A percentile compares a stretch with the other conserved stretches of the same genome.
These are phyloP conservation scores for Marchantia paleacea DNA, from an alignment of 225 moss, liverwort and hornwort genomes.

Conservation along the genomic window DNA sequence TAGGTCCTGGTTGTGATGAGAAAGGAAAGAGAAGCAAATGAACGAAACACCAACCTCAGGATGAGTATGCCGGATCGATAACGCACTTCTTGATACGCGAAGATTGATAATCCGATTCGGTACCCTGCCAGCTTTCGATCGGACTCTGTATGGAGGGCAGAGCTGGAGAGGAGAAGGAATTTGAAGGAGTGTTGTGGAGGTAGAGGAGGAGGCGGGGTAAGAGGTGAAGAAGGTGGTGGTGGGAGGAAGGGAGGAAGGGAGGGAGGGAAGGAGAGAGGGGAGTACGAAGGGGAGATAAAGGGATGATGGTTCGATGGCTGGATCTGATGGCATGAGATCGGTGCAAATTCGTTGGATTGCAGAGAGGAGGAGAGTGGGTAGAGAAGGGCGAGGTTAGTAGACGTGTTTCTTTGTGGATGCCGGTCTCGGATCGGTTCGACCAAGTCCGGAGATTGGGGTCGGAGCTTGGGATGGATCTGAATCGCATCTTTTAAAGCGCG, in stretches of 20 bases:
- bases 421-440: conserved; percentile 39
- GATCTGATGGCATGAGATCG: conserved; percentile 34
- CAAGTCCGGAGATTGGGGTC: conserved; percentile 22
- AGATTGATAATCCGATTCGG: conserved; percentile 24
- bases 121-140: conserved; percentile 27
- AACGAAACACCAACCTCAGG: neutral
- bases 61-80: neutral
- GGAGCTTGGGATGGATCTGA: conserved; percentile 34
- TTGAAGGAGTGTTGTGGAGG: conserved; percentile 7
- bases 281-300: neutral
- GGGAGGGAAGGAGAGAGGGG: neutral
- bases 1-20: neutral
- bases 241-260: neutral
- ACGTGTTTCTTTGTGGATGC: conserved; percentile 18
- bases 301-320: conserved; percentile 12
- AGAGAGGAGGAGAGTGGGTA: conserved; percentile 15
- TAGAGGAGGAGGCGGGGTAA: neutral
- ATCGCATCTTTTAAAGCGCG: conserved; percentile 8
- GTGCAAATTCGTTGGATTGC: conserved; percentile 33
- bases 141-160: conserved; percentile 19
- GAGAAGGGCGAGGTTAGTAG: conserved; percentile 14
- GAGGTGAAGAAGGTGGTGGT: conserved; percentile 6
- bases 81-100: neutral
- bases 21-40: neutral
- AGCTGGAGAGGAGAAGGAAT: conserved; percentile 25